Base-by-base conservation (phyloP, 345 rosid genomes). In the Murraya paniculata region DNA sequence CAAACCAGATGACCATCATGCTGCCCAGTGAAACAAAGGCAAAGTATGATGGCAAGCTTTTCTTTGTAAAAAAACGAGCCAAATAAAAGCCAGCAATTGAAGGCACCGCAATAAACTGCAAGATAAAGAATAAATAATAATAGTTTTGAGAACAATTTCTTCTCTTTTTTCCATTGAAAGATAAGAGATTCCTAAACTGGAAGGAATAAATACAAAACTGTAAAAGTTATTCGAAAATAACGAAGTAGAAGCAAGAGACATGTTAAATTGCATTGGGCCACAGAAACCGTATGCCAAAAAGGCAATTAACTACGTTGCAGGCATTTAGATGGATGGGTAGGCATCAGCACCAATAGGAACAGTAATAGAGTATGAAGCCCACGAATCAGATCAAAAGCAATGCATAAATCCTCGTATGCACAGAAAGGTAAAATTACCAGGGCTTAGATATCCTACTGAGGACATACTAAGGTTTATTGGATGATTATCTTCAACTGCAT, bases 81-180 rank as follows among this genome's bases (percentile, higher is more conserved):
- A 97, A 88, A 80, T 88, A 94, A 87, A 94, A 93, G 78, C 98
- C 99, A 82, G 98, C 90, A 64, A 90, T 86, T 48, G 95, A 86
- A 83, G 99, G 99, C 75, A 97, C 84, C 28, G 93, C 95, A 81
- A 92, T 84, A 80, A 97, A 91, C 98, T 97, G 97, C 87, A 90
- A 79, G 62, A 75, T 39, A 74, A 76, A 67, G 27, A 75, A 33
- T 60, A 56, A 81, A 71, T 60, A 30, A 6, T 35, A 71, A 58
- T 61, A 76, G 53, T 57, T 73, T 67, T 68, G 9, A 64, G 53
- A 50, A 72, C 35, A 71, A 50, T 33, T 39, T 33, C 30, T 68
- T 68, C 22, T 38, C 30, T 27, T 35, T 6, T 53, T 28, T 31
- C 24, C 22, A n/a, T 59, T 4, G 28, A 8, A 41, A 31, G 59